Percentiles rank a stretch among this genome's conserved stretches.
These are phyloP conservation scores for Zychaea mexicana DNA, from an alignment of 371 early-diverging fungal genomes.

Conservation along the genomic window DNA sequence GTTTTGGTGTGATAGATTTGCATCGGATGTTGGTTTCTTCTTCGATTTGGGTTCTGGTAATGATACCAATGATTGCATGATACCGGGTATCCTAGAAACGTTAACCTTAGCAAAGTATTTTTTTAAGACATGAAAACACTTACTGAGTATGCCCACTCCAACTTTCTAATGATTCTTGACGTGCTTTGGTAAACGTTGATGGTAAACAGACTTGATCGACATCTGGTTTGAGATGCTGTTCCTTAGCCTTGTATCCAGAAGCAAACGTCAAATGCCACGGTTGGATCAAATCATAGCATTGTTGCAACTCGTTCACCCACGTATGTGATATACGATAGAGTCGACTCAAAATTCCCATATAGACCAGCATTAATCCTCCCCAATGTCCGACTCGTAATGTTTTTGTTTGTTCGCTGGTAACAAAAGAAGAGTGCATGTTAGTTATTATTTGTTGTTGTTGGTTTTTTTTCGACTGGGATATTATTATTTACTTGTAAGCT, in stretches of 20 bases:
- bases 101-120: background rate
- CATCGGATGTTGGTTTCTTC: background rate
- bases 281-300: conserved; percentile 35
- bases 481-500: conserved; percentile 17
- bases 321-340: conserved; percentile 27
- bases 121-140: background rate
- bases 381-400: conserved; percentile 39
- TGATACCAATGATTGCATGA: background rate
- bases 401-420: conserved; percentile 30
- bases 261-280: conserved; percentile 37
- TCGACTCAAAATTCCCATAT: conserved; percentile 40
- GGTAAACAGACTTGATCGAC: conserved; percentile 11
- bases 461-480: background rate
- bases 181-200: conserved; percentile 1
- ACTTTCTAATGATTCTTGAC: conserved; percentile 3
- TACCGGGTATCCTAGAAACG: conserved; percentile 19
- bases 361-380: conserved; percentile 34
- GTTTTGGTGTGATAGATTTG: too few relatives aligned
- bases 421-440: background rate
- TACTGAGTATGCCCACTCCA: conserved; percentile 13
- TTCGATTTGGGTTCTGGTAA: background rate
- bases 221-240: conserved; percentile 7
- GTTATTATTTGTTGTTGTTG: background rate
- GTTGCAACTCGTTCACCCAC: conserved; percentile 34
- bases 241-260: conserved; percentile 21